These are phyloP conservation scores for Primulina huaijiensis DNA, from an alignment of 257 asterid species.

Conservation along the genomic window DNA sequence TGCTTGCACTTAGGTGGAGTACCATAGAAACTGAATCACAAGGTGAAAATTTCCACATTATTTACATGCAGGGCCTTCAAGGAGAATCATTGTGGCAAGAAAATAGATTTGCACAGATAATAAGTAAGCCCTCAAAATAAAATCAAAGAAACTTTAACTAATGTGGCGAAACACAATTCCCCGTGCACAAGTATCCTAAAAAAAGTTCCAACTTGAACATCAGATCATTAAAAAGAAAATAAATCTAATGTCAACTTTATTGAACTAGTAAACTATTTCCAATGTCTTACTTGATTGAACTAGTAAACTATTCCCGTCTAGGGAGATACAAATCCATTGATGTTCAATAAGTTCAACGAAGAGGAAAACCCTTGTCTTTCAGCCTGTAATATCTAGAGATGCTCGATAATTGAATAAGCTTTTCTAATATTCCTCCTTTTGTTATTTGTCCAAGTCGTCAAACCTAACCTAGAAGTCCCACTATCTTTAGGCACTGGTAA, in stretches of 20 bases:
- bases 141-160: not conserved
- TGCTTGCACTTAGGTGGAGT: constrained; percentile 4
- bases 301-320: not conserved
- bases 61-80: not conserved
- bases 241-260: not conserved
- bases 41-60: not conserved
- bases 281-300: too few species aligned
- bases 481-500: not conserved
- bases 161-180: not conserved
- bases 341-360: not conserved
- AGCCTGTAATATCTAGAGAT: not conserved
- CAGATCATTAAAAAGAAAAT: not conserved
- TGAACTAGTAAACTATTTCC: not conserved
- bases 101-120: not conserved
- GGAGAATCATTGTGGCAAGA: not conserved
- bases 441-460: constrained; percentile 13
- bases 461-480: not conserved
- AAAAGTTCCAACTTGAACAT: not conserved
- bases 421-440: not conserved
- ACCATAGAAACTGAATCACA: not conserved
- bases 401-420: not conserved
- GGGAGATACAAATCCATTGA: not conserved
- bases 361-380: not conserved
- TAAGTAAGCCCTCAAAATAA: not conserved
- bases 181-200: not conserved